These are phyloP conservation scores for Penicillium lagena DNA, from an alignment of 495 filamentous ascomycete species.

Conservation along the genomic window DNA sequence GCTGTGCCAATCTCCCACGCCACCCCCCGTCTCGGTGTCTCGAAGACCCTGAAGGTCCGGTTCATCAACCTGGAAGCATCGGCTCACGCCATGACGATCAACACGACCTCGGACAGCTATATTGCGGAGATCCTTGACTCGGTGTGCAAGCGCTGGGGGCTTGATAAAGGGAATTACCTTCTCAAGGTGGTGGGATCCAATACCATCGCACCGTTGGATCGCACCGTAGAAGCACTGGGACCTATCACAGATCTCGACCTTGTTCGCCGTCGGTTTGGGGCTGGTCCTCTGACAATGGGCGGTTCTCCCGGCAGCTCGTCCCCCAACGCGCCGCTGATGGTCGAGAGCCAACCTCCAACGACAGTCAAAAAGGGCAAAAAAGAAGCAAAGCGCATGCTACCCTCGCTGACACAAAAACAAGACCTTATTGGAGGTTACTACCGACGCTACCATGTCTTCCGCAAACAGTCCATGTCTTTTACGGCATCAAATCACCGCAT, in stretches of 20 bases:
- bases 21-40: conserved; percentile 65
- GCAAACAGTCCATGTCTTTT: conserved; percentile 93
- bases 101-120: conserved; percentile 89
- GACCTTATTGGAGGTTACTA: conserved; percentile 67
- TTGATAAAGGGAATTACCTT: conserved; percentile 85
- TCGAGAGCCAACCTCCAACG: conserved; percentile 35
- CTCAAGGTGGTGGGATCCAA: conserved; percentile 81
- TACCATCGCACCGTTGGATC: conserved; percentile 77
- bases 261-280: conserved; percentile 77
- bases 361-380: conserved; percentile 62
- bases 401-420: conserved; percentile 74
- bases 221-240: conserved; percentile 83
- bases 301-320: conserved; percentile 76
- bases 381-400: conserved; percentile 51
- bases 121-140: conserved; percentile 87
- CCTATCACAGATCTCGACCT: conserved; percentile 81
- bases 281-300: conserved; percentile 66
- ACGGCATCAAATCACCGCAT: conserved; percentile 77
- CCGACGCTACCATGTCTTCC: conserved; percentile 83
- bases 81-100: conserved; percentile 59
- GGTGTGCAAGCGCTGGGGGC: conserved; percentile 81
- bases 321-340: conserved; percentile 68
- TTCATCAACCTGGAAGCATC: conserved; percentile 66
- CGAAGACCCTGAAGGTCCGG: conserved; percentile 80
- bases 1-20: conserved; percentile 48